Conservation (phyloP, 352 stramenopile species). For the Phytopythium delawarense region DNA sequence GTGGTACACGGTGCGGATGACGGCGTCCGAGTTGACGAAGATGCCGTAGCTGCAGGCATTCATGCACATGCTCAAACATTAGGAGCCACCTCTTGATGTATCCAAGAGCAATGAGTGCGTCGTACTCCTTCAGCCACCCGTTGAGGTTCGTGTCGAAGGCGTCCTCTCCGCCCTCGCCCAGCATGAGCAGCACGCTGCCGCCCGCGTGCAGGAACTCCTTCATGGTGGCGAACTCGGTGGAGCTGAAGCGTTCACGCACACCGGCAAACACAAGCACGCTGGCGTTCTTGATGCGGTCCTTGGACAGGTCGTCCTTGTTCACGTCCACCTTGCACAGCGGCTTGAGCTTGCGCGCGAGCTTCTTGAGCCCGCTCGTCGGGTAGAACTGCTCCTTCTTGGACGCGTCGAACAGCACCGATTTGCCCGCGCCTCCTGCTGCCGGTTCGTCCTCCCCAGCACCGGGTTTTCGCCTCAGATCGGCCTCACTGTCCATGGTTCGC, state of each 20-base stretch:
- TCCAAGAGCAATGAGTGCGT: no score
- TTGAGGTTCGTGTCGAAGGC: constrained; percentile 93
- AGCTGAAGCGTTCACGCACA: constrained; percentile 88
- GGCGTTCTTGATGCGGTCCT: constrained; percentile 84
- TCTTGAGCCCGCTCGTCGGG: constrained; percentile 90
- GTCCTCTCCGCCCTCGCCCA: constrained; percentile 90
- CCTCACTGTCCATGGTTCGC: constrained; percentile 20
- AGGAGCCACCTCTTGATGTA: no score
- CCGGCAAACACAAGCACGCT: constrained; percentile 89
- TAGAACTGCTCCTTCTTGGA: constrained; percentile 94
- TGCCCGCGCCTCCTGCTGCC: constrained; percentile 1
- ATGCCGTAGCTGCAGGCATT: constrained; percentile 66
- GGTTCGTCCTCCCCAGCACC: constrained; percentile 10
- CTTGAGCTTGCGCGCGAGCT: constrained; percentile 90
- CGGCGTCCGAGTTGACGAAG: constrained; percentile 81
- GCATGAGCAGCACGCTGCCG: constrained; percentile 89
- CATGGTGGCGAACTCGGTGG: constrained; percentile 79
- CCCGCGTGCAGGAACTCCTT: constrained; percentile 88
- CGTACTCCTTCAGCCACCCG: constrained; percentile 90
- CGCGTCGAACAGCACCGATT: constrained; percentile 87
- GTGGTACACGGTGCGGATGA: constrained; percentile 93
- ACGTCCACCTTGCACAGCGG: constrained; percentile 85
- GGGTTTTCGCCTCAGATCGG: background rate
- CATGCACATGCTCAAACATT: background rate
- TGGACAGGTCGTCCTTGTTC: constrained; percentile 94